A percentile compares a stretch with the other conserved stretches of the same genome.
Conservation (phyloP, 257 asterid genomes). For the Scutellaria barbata region DNA sequence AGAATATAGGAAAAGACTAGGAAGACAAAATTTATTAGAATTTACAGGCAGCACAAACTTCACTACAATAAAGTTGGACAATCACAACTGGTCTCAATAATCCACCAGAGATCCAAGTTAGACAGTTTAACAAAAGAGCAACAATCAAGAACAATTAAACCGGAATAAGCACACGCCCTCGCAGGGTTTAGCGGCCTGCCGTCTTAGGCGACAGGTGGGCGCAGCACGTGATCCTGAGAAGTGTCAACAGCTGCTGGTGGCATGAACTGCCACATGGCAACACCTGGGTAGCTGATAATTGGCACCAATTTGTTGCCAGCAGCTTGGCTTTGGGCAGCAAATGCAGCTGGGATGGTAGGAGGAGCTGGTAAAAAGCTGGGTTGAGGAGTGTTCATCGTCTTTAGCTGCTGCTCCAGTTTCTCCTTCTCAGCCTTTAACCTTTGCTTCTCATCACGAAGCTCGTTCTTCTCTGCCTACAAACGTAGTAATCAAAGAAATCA, state of each 20-base stretch:
- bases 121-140: conserved; percentile 41
- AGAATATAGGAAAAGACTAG: background rate
- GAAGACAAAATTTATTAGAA: conserved; percentile 32
- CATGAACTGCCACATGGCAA: conserved; percentile 99
- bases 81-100: conserved; percentile 42
- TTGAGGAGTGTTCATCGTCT: conserved; percentile 62
- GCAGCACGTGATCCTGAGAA: conserved; percentile 95
- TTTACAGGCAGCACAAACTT: conserved; percentile 46
- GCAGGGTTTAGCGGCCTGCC: conserved; percentile 27
- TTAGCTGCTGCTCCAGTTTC: conserved; percentile 87
- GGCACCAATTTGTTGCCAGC: conserved; percentile 86
- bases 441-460: conserved; percentile 94
- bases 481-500: background rate
- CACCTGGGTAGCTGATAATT: conserved; percentile 87
- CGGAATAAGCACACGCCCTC: conserved; percentile 22
- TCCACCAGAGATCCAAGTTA: conserved; percentile 51
- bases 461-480: conserved; percentile 78
- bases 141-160: conserved; percentile 43
- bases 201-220: conserved; percentile 90
- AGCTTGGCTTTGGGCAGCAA: conserved; percentile 71
- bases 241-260: conserved; percentile 98
- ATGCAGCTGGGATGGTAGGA: conserved; percentile 71
- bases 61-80: conserved; percentile 34
- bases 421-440: conserved; percentile 90
- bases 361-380: conserved; percentile 58